Percentiles rank a stretch among this genome's conserved stretches.
Evolutionary conservation across 805 yeast genomes (phyloP).

Genomic region (Candida morakotiae): DNA sequence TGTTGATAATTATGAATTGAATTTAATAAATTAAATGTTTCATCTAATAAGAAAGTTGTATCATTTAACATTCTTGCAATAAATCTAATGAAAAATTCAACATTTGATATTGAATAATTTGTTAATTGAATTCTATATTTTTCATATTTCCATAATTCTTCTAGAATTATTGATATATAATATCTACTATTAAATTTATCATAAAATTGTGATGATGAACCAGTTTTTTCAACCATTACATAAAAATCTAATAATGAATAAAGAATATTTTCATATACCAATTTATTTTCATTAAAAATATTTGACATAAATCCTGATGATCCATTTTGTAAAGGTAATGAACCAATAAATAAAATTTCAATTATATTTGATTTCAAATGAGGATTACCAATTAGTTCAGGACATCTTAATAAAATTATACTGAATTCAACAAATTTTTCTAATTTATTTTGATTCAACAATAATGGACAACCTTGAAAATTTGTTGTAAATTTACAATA

Average conservation of each 20-base stretch:
- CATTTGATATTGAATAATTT: slow-evolving; percentile 60
- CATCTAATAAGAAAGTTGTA: slow-evolving; percentile 87
- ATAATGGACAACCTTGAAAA: slow-evolving; percentile 54
- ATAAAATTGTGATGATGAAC: slow-evolving; percentile 90
- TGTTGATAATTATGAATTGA: slow-evolving; percentile 73
- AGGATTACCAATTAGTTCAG: slow-evolving; percentile 84
- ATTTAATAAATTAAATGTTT: slow-evolving; percentile 73
- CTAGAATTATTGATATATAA: slow-evolving; percentile 78
- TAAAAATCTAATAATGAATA: slow-evolving; percentile 86
- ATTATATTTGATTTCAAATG: slow-evolving; percentile 84
- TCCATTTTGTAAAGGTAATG: slow-evolving; percentile 51
- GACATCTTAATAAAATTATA: slow-evolving; percentile 74
- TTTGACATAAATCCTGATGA: slow-evolving; percentile 72
- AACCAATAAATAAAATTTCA: slow-evolving; percentile 75
- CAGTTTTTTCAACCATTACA: slow-evolving; percentile 94
- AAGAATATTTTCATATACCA: slow-evolving; percentile 62
- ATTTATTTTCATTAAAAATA: slow-evolving; percentile 58
- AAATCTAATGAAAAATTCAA: slow-evolving; percentile 84
- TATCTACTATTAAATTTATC: slow-evolving; percentile 92
- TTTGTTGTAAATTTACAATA: slow-evolving; percentile 61
- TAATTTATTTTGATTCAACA: slow-evolving; percentile 48
- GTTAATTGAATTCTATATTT: slow-evolving; percentile 66
- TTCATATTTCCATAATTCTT: slow-evolving; percentile 76
- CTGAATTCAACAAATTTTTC: slow-evolving; percentile 64
- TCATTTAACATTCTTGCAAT: slow-evolving; percentile 95